Evolutionary conservation across 371 early-diverging fungal genomes (phyloP).

Genomic region (Massospora cicadina): DNA sequence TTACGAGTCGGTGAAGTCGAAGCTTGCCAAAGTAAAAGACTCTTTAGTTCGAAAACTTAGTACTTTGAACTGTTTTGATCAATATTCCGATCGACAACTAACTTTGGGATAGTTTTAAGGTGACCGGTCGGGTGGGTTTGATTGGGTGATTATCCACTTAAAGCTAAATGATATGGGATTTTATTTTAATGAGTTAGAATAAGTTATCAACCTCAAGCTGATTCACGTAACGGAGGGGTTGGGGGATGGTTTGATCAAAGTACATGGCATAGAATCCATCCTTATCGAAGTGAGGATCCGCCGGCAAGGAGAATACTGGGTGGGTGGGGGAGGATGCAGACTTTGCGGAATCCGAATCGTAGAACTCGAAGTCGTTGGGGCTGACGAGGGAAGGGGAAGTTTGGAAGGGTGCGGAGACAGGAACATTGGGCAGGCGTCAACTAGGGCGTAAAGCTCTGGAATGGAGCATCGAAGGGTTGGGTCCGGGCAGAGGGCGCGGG

Average conservation of each 20-base stretch:
- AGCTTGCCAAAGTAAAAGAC: too few relatives aligned
- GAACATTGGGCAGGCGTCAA: not conserved
- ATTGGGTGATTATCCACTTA: too few relatives aligned
- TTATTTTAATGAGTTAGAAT: too few relatives aligned
- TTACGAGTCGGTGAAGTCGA: too few relatives aligned
- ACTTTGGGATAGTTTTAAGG: too few relatives aligned
- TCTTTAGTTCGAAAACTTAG: too few relatives aligned
- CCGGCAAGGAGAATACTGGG: not conserved
- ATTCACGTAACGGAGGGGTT: too few relatives aligned
- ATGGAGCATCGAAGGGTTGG: not conserved
- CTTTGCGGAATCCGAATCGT: not conserved
- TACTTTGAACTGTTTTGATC: too few relatives aligned
- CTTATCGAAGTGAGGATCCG: not conserved
- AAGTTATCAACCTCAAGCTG: too few relatives aligned
- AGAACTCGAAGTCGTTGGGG: not conserved
- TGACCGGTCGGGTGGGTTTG: too few relatives aligned
- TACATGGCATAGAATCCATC: not conserved
- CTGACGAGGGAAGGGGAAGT: not conserved
- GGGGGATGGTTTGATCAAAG: not conserved
- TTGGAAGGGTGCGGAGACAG: not conserved
- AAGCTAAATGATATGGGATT: too few relatives aligned
- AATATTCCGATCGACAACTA: too few relatives aligned
- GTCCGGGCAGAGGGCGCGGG: not conserved
- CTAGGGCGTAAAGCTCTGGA: not conserved
- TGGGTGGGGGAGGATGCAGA: not conserved